These are phyloP conservation scores for Liquidambar formosana DNA, from an alignment of 164 flowering plant genomes.

Conservation along the genomic window DNA sequence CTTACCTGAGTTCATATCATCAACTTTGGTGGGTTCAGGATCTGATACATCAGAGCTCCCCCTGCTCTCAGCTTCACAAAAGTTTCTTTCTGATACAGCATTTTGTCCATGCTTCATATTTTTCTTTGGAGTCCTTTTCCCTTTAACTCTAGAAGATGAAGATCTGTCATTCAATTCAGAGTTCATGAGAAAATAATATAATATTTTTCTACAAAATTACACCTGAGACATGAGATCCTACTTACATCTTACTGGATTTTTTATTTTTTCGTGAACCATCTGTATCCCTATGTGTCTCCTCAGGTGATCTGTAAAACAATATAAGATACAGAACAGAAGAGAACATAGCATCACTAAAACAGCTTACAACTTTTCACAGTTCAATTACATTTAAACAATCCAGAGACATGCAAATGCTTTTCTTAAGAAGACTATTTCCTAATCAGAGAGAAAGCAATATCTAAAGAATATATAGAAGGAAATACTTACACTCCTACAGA, in stretches of 20 bases:
- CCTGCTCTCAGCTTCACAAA: slow-evolving; percentile 27
- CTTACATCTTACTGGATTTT: slow-evolving; percentile 52
- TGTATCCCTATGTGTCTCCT: slow-evolving; percentile 32
- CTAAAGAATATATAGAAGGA: background rate
- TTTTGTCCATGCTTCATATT: slow-evolving; percentile 30
- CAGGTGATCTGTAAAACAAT: slow-evolving; percentile 40
- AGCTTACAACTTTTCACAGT: background rate
- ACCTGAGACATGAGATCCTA: slow-evolving; percentile 6
- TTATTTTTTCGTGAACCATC: slow-evolving; percentile 31
- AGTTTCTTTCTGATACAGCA: slow-evolving; percentile 21
- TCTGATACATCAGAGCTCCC: slow-evolving; percentile 34
- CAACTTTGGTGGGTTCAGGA: slow-evolving; percentile 28
- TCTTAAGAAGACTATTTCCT: background rate
- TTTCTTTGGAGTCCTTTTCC: slow-evolving; percentile 59
- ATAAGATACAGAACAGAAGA: background rate
- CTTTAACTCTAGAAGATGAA: slow-evolving; percentile 34
- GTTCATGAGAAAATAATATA: background rate
- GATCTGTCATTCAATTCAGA: slow-evolving; percentile 24
- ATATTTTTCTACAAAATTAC: background rate
- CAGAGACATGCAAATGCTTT: background rate
- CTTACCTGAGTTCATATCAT: slow-evolving; percentile 38
- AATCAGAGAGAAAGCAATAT: background rate
- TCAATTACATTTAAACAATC: background rate
- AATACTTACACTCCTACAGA: slow-evolving; percentile 48
- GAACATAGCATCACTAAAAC: background rate